Conservation (phyloP, 441 rosid species). For the Omphalea diandra region DNA sequence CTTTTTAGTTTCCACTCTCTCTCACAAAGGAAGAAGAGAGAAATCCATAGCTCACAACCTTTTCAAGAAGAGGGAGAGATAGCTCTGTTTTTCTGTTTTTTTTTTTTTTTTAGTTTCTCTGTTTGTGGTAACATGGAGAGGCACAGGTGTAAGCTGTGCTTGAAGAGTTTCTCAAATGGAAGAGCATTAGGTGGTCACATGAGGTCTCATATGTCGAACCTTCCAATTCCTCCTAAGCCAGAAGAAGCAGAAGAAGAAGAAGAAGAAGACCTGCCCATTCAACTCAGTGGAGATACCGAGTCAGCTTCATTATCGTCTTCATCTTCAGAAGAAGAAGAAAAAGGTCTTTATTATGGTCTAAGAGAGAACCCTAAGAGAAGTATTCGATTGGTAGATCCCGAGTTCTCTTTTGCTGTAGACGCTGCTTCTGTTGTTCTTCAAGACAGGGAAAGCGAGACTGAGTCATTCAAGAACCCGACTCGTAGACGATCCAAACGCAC, state of each 20-base stretch:
- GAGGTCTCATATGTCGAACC: slow-evolving; percentile 75
- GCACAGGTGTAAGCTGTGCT: slow-evolving; percentile 67
- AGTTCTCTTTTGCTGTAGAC: slow-evolving; percentile 46
- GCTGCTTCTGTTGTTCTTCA: slow-evolving; percentile 59
- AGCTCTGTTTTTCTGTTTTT: too few species aligned
- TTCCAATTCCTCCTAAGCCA: slow-evolving; percentile 39
- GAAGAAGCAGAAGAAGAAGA: too few species aligned
- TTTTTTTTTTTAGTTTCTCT: slow-evolving; percentile 19
- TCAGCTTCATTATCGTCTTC: slow-evolving; percentile 43
- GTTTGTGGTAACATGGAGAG: slow-evolving; percentile 51
- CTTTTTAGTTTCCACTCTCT: slow-evolving; percentile 43
- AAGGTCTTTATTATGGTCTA: slow-evolving; percentile 32
- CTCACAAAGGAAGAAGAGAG: slow-evolving; percentile 22
- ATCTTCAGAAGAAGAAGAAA: slow-evolving; percentile 25
- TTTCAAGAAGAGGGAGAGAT: slow-evolving; percentile 5
- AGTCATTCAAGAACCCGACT: slow-evolving; percentile 68
- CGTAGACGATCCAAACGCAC: slow-evolving; percentile 71
- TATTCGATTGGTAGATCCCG: slow-evolving; percentile 57
- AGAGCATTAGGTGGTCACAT: slow-evolving; percentile 86
- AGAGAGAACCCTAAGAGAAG: slow-evolving; percentile 66
- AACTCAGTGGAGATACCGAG: slow-evolving; percentile 38
- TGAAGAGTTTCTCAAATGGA: slow-evolving; percentile 62
- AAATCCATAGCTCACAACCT: slow-evolving; percentile 25
- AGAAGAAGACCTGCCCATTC: slow-evolving; percentile 23
- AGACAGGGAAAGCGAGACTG: slow-evolving; percentile 80